phyloP scores from a whole-genome alignment of 441 rosid genomes.

The Syzygium malaccense region DNA sequence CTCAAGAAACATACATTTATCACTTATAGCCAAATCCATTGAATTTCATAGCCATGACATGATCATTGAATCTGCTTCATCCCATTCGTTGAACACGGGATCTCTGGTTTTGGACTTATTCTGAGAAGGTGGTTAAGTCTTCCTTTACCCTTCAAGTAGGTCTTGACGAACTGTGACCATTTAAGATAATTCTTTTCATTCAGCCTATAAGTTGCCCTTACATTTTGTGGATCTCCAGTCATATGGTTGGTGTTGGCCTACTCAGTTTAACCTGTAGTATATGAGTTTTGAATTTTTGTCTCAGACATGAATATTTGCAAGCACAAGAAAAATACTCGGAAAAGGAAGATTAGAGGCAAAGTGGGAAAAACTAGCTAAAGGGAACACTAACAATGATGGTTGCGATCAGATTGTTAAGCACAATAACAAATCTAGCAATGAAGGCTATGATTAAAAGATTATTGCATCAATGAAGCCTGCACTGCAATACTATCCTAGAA shows the following conservation, averaged over 20 bases:
- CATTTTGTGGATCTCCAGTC: no score
- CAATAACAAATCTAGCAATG: neutral
- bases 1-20: neutral
- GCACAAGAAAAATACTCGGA: neutral
- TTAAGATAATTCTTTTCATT: neutral
- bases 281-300: neutral
- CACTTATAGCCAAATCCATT: neutral
- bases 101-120: neutral
- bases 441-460: neutral
- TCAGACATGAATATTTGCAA: neutral
- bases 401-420: neutral
- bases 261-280: no score
- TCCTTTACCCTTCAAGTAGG: neutral
- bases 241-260: no score
- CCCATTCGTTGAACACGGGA: neutral
- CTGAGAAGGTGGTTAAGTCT: neutral
- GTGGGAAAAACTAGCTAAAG: neutral
- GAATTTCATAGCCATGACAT: neutral
- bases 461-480: neutral
- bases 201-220: neutral
- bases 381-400: neutral
- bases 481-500: neutral
- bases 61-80: neutral
- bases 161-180: neutral
- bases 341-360: neutral